phyloP scores from a whole-genome alignment of 2,329 filamentous ascomycete species.

The Pochonia chlamydosporia region DNA sequence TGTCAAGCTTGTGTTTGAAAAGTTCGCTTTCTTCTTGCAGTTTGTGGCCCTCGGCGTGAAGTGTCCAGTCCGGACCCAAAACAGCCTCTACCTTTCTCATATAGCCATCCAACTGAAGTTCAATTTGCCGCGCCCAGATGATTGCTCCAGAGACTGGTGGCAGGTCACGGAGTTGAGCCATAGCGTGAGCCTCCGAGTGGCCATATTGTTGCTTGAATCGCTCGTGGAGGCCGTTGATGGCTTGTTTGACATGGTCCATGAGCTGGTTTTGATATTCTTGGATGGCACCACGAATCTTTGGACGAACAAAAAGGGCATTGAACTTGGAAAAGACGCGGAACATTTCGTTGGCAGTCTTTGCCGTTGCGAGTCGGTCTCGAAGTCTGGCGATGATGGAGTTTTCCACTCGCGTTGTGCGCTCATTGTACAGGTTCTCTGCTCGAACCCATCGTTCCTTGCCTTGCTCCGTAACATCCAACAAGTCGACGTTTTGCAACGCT shows the following conservation, averaged over 20 bases:
- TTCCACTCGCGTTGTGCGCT: slow-evolving; percentile 92
- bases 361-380: slow-evolving; percentile 85
- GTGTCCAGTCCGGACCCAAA: slow-evolving; percentile 85
- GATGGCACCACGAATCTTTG: slow-evolving; percentile 98
- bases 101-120: slow-evolving; percentile 89
- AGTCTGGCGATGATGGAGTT: slow-evolving; percentile 97
- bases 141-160: slow-evolving; percentile 95
- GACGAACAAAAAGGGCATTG: slow-evolving; percentile 95
- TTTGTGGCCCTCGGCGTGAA: slow-evolving; percentile 93
- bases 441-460: slow-evolving; percentile 90
- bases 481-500: slow-evolving; percentile 87
- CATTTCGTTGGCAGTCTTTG: slow-evolving; percentile 98
- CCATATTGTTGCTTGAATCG: slow-evolving; percentile 99
- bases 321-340: slow-evolving; percentile 99
- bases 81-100: slow-evolving; percentile 99
- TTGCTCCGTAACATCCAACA: slow-evolving; percentile 84
- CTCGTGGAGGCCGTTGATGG: slow-evolving; percentile 88
- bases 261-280: slow-evolving; percentile 97
- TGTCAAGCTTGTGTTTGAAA: slow-evolving; percentile 95
- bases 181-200: slow-evolving; percentile 93
- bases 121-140: slow-evolving; percentile 96
- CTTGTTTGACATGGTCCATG: slow-evolving; percentile 95
- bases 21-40: slow-evolving; percentile 84
- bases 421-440: slow-evolving; percentile 94
- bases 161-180: slow-evolving; percentile 94